Conservation (phyloP, 495 filamentous ascomycete species). For the Penicillium lividum region DNA sequence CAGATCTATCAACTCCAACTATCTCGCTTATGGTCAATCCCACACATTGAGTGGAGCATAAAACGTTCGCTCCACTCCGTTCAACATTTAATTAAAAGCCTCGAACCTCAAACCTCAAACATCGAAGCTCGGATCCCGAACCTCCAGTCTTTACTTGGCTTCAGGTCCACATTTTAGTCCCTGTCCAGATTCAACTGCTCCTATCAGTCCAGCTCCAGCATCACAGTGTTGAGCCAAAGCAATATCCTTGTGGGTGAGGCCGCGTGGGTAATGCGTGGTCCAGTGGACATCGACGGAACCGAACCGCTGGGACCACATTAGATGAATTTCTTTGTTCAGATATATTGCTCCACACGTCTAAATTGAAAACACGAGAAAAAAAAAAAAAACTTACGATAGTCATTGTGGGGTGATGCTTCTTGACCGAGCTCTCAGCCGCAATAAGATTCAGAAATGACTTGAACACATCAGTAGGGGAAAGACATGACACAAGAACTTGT, state of each 20-base stretch:
- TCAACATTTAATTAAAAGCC: too few species aligned
- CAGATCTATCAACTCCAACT: conserved; percentile 1
- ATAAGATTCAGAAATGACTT: conserved; percentile 45
- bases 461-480: conserved; percentile 6
- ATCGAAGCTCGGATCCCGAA: too few species aligned
- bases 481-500: background rate
- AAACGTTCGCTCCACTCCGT: conserved; percentile 2
- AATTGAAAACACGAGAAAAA: background rate
- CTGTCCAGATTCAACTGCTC: conserved; percentile 37
- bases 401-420: conserved; percentile 52
- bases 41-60: background rate
- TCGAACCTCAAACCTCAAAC: too few species aligned
- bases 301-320: conserved; percentile 31
- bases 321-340: conserved; percentile 3
- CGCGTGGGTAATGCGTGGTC: conserved; percentile 73
- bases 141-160: background rate
- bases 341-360: background rate
- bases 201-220: conserved; percentile 46
- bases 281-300: conserved; percentile 56
- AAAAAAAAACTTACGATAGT: conserved; percentile 38
- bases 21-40: background rate
- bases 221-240: conserved; percentile 68
- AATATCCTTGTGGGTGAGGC: conserved; percentile 69
- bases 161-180: conserved; percentile 38
- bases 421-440: conserved; percentile 41